phyloP scores from a whole-genome alignment of 305 asterid species.

The Fraxinus dipetala region DNA sequence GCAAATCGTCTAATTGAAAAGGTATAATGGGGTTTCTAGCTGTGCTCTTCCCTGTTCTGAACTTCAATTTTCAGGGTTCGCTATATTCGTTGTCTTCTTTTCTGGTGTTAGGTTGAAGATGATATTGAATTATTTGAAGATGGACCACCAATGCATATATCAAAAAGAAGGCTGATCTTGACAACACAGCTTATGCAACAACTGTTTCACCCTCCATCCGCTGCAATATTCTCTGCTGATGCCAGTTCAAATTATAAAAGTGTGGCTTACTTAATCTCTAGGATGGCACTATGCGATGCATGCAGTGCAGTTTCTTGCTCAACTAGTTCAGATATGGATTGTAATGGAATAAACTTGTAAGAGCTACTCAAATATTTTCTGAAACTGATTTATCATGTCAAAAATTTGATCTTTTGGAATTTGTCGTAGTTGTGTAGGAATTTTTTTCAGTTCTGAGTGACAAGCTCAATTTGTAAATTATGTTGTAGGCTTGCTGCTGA shows the following conservation, averaged over 20 bases:
- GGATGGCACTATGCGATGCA: slow-evolving; percentile 60
- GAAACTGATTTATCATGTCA: slow-evolving; percentile 22
- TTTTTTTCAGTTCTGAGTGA: not conserved
- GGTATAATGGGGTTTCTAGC: slow-evolving; percentile 37
- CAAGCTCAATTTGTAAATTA: not conserved
- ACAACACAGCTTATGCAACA: slow-evolving; percentile 78
- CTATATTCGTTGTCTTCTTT: slow-evolving; percentile 11
- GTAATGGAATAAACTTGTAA: slow-evolving; percentile 47
- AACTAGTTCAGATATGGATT: slow-evolving; percentile 26
- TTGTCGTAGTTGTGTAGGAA: not conserved
- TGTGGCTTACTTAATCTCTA: slow-evolving; percentile 42
- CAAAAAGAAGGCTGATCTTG: slow-evolving; percentile 61
- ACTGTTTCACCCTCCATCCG: slow-evolving; percentile 51
- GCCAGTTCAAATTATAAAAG: slow-evolving; percentile 36
- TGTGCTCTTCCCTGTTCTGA: slow-evolving; percentile 15
- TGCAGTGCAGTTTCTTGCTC: slow-evolving; percentile 45
- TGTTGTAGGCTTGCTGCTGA: slow-evolving; percentile 37
- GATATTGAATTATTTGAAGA: slow-evolving; percentile 44
- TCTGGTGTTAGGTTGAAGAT: slow-evolving; percentile 45
- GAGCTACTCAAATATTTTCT: slow-evolving; percentile 27
- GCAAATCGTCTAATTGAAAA: slow-evolving; percentile 46
- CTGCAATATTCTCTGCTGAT: slow-evolving; percentile 44
- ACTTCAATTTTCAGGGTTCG: not conserved
- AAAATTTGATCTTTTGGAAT: not conserved
- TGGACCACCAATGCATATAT: slow-evolving; percentile 37